Conservation (phyloP, 345 rosid species). For the Clarkia xantiana region DNA sequence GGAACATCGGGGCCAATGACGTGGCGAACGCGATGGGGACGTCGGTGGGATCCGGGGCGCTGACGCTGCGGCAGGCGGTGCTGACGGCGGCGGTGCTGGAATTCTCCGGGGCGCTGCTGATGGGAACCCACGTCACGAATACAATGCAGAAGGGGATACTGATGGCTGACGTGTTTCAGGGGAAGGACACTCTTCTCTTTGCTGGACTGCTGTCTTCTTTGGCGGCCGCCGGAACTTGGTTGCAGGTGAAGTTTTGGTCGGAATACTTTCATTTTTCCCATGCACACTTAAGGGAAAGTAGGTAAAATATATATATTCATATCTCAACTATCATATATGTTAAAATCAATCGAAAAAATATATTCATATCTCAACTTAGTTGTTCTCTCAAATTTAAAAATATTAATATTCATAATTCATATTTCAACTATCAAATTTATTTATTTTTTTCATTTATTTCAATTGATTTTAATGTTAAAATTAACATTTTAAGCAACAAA, state of each 20-base stretch:
- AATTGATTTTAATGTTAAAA: too few species aligned
- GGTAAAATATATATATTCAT: too few species aligned
- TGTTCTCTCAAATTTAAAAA: too few species aligned
- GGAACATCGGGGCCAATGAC: conserved; percentile 98
- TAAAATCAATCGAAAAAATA: too few species aligned
- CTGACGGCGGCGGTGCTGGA: conserved; percentile 76
- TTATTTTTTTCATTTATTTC: too few species aligned
- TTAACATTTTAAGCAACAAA: too few species aligned
- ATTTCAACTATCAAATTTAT: too few species aligned
- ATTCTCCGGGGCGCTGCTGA: conserved; percentile 89
- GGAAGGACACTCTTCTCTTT: conserved; percentile 69
- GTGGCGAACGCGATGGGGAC: conserved; percentile 99
- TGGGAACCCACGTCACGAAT: conserved; percentile 94
- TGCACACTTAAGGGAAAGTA: too few species aligned
- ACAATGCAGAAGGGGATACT: conserved; percentile 99
- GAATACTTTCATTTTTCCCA: not conserved
- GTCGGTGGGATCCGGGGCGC: conserved; percentile 90
- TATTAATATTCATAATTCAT: too few species aligned
- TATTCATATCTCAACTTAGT: too few species aligned
- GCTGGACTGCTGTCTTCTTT: conserved; percentile 76
- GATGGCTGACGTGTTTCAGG: conserved; percentile 75
- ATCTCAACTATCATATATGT: too few species aligned
- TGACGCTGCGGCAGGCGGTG: conserved; percentile 72
- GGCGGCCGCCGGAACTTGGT: conserved; percentile 95
- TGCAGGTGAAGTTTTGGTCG: conserved; percentile 45